These are phyloP conservation scores for Globisporangium apiculatum DNA, from an alignment of 352 stramenopile genomes.

Conservation along the genomic window DNA sequence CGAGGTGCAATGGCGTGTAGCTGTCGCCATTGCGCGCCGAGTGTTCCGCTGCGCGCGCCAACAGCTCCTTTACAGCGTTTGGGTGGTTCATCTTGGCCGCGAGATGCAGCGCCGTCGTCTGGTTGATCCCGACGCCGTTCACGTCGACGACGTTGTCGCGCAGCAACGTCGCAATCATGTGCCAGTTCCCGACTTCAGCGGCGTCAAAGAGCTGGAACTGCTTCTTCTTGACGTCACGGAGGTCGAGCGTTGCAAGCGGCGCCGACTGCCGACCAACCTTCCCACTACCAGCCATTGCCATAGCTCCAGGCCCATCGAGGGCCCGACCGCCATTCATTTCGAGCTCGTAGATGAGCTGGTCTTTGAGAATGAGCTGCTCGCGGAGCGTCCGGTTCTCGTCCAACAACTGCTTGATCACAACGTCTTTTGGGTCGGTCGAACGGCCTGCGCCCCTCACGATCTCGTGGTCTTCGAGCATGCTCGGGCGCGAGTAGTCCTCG, in stretches of 20 bases:
- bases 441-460: slow-evolving; percentile 75
- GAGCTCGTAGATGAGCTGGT: slow-evolving; percentile 80
- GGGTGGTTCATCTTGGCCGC: slow-evolving; percentile 70
- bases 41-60: slow-evolving; percentile 58
- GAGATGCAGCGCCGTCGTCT: slow-evolving; percentile 75
- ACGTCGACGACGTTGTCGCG: slow-evolving; percentile 83
- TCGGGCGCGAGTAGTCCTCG: slow-evolving; percentile 77
- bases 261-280: slow-evolving; percentile 29
- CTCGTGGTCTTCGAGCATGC: slow-evolving; percentile 78
- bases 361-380: slow-evolving; percentile 74
- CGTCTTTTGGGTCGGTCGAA: slow-evolving; percentile 78
- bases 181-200: slow-evolving; percentile 76
- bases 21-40: slow-evolving; percentile 69
- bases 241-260: slow-evolving; percentile 76
- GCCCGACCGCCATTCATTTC: slow-evolving; percentile 58
- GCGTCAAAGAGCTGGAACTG: slow-evolving; percentile 86
- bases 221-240: slow-evolving; percentile 86
- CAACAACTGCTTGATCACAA: slow-evolving; percentile 83
- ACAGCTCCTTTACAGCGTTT: slow-evolving; percentile 67
- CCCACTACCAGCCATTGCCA: slow-evolving; percentile 14
- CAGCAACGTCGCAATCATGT: slow-evolving; percentile 72
- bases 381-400: slow-evolving; percentile 76
- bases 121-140: slow-evolving; percentile 83
- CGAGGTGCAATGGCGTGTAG: slow-evolving; percentile 75
- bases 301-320: slow-evolving; percentile 16